Percentiles rank a stretch among this genome's conserved stretches.
Conservation (phyloP, 1,284 basidiomycete species). For the Apiotrichum domesticum region DNA sequence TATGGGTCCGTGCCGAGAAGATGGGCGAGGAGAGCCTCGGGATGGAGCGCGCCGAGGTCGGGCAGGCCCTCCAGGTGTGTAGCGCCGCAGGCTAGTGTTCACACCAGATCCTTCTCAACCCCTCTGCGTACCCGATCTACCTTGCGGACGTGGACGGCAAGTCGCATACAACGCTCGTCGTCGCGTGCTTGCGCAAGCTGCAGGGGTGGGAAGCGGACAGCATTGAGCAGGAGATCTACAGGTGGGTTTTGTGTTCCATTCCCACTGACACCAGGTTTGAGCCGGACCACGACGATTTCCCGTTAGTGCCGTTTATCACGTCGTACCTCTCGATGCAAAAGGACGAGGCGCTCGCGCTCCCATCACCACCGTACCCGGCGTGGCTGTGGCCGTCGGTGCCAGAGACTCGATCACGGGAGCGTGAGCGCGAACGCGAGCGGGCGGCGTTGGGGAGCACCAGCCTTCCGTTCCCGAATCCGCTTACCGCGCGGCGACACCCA, state of each 20-base stretch:
- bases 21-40: conserved; percentile 41
- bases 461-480: conserved; percentile 39
- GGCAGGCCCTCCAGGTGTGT: conserved; percentile 37
- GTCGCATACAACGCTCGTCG: conserved; percentile 40
- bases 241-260: conserved; percentile 18
- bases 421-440: neutral
- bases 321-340: conserved; percentile 26
- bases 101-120: conserved; percentile 31
- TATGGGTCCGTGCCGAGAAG: conserved; percentile 39
- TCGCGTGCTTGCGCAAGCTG: conserved; percentile 40
- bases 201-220: conserved; percentile 41
- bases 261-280: conserved; percentile 27
- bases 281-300: conserved; percentile 40
- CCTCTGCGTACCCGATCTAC: conserved; percentile 36
- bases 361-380: conserved; percentile 33
- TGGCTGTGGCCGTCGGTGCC: conserved; percentile 35
- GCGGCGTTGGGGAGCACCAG: neutral
- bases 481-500: conserved; percentile 32
- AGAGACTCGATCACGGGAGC: conserved; percentile 3
- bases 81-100: neutral
- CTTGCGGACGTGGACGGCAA: conserved; percentile 40
- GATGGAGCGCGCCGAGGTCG: conserved; percentile 35
- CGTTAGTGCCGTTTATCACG: conserved; percentile 33
- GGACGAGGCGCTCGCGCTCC: conserved; percentile 25
- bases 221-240: conserved; percentile 37